A percentile compares a stretch with the other conserved stretches of the same genome.
Conservation (phyloP, 495 filamentous ascomycete species). For the Venustampulla echinocandica region DNA sequence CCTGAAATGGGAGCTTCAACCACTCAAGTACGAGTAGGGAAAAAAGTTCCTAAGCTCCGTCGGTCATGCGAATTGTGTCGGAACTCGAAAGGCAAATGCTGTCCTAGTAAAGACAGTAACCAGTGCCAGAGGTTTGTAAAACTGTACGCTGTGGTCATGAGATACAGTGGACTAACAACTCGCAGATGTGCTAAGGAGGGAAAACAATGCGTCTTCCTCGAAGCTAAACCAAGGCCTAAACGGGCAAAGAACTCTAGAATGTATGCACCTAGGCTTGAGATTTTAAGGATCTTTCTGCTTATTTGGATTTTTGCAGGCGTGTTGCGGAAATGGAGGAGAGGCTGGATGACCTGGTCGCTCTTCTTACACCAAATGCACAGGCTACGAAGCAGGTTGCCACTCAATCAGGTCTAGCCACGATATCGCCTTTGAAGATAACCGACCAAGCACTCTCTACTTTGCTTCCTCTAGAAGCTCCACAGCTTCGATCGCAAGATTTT, state of each 20-base stretch:
- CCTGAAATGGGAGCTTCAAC: not conserved
- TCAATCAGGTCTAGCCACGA: not conserved
- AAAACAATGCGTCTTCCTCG: constrained; percentile 19
- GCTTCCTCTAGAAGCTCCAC: too few relatives aligned
- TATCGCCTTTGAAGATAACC: too few relatives aligned
- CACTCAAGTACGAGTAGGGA: not conserved
- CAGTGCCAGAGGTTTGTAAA: not conserved
- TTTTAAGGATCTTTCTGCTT: not conserved
- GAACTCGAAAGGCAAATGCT: constrained; percentile 6
- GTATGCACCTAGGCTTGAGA: constrained; percentile 5
- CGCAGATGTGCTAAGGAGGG: constrained; percentile 18
- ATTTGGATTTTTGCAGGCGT: constrained; percentile 7
- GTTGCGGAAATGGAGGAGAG: constrained; percentile 25
- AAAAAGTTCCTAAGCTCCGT: constrained; percentile 1
- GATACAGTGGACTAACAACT: not conserved
- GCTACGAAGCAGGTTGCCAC: not conserved
- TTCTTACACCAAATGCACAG: constrained; percentile 15
- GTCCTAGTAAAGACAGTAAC: not conserved
- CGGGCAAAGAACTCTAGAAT: constrained; percentile 18
- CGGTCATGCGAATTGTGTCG: constrained; percentile 15
- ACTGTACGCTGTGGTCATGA: not conserved
- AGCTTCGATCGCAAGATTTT: not conserved
- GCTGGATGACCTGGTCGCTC: constrained; percentile 17
- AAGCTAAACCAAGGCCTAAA: constrained; percentile 21
- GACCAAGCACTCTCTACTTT: too few relatives aligned